Evolutionary conservation across 805 yeast genomes (phyloP).

Genomic region (Naumovozyma castellii): DNA sequence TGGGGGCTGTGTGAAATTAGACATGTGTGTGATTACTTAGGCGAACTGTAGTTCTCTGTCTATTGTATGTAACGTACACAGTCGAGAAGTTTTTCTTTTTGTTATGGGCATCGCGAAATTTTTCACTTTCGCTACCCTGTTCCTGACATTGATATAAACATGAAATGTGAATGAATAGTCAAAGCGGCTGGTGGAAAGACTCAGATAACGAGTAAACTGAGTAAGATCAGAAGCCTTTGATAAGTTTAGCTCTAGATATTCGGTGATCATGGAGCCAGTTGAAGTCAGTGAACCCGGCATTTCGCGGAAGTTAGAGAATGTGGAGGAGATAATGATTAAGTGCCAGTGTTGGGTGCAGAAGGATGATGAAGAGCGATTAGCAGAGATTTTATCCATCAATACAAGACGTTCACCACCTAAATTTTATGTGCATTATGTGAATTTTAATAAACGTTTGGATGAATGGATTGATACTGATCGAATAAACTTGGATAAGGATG

Average conservation of each 20-base stretch:
- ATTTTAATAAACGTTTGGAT: constrained; percentile 90
- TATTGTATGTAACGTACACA: too few species aligned
- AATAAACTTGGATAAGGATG: constrained; percentile 60
- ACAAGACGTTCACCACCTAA: constrained; percentile 65
- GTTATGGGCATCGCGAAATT: neutral
- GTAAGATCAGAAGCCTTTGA: too few species aligned
- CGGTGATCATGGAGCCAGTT: neutral
- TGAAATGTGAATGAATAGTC: too few species aligned
- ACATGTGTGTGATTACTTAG: constrained; percentile 8
- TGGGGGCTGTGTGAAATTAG: constrained; percentile 4
- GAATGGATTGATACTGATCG: constrained; percentile 80
- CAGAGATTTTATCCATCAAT: constrained; percentile 76
- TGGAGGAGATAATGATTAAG: constrained; percentile 56
- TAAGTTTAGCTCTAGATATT: too few species aligned
- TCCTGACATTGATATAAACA: too few species aligned
- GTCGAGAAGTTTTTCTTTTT: too few species aligned
- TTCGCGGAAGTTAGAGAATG: constrained; percentile 22
- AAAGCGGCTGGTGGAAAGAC: too few species aligned
- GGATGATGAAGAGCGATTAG: constrained; percentile 69
- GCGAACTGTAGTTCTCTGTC: too few species aligned
- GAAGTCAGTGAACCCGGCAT: constrained; percentile 14
- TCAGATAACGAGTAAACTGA: too few species aligned
- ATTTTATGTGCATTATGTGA: constrained; percentile 89
- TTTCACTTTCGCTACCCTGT: neutral
- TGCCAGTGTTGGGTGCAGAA: constrained; percentile 76